A percentile compares a stretch with the other conserved stretches of the same genome.
Evolutionary conservation across 2,329 filamentous ascomycete species (phyloP).

Genomic region (Akanthomyces lecanii): DNA sequence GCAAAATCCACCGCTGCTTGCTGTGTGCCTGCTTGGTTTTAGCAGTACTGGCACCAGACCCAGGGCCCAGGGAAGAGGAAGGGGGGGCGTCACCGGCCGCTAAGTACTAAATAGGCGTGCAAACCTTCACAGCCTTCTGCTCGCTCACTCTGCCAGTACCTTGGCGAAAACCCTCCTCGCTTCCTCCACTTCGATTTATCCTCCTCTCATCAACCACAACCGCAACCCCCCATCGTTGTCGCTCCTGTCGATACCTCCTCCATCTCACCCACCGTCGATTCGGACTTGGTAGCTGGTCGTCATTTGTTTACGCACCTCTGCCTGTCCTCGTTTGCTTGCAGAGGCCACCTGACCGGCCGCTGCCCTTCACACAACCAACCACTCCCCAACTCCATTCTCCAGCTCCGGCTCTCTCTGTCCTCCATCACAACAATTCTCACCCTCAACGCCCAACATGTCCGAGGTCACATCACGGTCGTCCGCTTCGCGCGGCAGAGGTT

Average conservation of each 20-base stretch:
- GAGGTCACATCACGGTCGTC: slow-evolving; percentile 83
- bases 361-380: slow-evolving; percentile 18
- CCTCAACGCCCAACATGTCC: slow-evolving; percentile 65
- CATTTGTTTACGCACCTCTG: slow-evolving; percentile 16
- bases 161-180: slow-evolving; percentile 14
- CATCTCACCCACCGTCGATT: slow-evolving; percentile 15
- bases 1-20: too few relatives aligned
- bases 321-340: slow-evolving; percentile 24
- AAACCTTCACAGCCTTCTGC: slow-evolving; percentile 10
- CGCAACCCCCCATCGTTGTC: slow-evolving; percentile 11
- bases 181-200: slow-evolving; percentile 13
- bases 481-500: slow-evolving; percentile 84
- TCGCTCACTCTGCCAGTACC: neutral
- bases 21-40: neutral
- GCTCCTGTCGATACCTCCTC: slow-evolving; percentile 12
- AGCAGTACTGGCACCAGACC: neutral
- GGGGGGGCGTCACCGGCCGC: slow-evolving; percentile 4
- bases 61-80: neutral
- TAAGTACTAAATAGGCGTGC: slow-evolving; percentile 4
- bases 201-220: slow-evolving; percentile 15
- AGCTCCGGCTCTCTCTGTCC: slow-evolving; percentile 27
- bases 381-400: slow-evolving; percentile 23
- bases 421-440: slow-evolving; percentile 17
- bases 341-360: slow-evolving; percentile 38
- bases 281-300: slow-evolving; percentile 17